These are phyloP conservation scores for Entomophthora muscae DNA, from an alignment of 371 early-diverging fungal genomes.

Conservation along the genomic window DNA sequence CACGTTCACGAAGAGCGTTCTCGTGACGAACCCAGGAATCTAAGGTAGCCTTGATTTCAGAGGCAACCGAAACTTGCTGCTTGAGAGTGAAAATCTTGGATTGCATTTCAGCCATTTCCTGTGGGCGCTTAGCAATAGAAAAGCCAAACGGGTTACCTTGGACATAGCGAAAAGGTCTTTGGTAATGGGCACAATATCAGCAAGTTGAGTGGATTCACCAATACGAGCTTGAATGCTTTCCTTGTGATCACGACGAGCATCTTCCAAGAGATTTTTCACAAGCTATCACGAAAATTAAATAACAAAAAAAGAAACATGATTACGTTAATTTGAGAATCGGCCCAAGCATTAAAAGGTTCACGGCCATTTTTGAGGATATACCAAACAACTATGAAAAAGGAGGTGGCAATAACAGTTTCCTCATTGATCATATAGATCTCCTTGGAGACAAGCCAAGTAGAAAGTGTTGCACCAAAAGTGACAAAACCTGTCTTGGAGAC, in stretches of 20 bases:
- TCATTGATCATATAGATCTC: conserved; percentile 92
- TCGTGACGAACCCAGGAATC: conserved; percentile 96
- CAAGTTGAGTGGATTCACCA: conserved; percentile 73
- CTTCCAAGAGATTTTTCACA: conserved; percentile 56
- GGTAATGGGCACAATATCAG: conserved; percentile 83
- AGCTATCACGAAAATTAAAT: not conserved
- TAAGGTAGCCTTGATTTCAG: conserved; percentile 73
- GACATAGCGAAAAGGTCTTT: conserved; percentile 84
- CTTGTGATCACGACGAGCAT: conserved; percentile 87
- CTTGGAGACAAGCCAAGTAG: conserved; percentile 81
- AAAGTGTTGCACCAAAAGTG: conserved; percentile 61
- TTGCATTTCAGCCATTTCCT: conserved; percentile 76
- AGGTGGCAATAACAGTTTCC: conserved; percentile 68
- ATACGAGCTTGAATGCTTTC: conserved; percentile 72
- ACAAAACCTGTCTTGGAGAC: conserved; percentile 80
- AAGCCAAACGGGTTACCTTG: conserved; percentile 34
- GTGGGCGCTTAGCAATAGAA: too few species aligned
- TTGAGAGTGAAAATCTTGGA: conserved; percentile 85
- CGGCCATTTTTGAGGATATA: conserved; percentile 54
- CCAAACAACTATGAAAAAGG: conserved; percentile 53
- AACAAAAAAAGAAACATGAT: conserved; percentile 10
- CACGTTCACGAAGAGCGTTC: conserved; percentile 74
- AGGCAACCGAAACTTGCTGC: conserved; percentile 66
- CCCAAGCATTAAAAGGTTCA: conserved; percentile 78
- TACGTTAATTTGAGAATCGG: conserved; percentile 57